Percentiles rank a stretch among this genome's conserved stretches.
Conservation (phyloP, 257 asterid genomes). For the Perilla frutescens region DNA sequence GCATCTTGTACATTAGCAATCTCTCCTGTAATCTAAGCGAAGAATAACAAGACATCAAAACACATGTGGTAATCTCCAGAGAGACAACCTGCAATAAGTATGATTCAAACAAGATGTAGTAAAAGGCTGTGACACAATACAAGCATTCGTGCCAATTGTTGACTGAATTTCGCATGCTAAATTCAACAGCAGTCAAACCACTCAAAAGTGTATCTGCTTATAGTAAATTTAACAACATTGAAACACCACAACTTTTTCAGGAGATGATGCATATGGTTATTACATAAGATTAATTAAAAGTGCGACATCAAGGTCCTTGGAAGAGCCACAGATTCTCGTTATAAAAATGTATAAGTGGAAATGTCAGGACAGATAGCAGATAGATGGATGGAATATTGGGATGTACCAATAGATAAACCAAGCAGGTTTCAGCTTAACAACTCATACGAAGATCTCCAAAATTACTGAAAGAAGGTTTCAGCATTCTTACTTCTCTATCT, state of each 20-base stretch:
- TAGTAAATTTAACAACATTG: neutral
- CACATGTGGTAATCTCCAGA: neutral
- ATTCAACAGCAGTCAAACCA: too few species aligned
- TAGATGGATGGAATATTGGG: neutral
- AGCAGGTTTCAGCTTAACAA: conserved; percentile 7
- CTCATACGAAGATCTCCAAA: neutral
- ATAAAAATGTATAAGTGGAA: neutral
- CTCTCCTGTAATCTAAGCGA: conserved; percentile 73
- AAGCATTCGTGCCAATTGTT: too few species aligned
- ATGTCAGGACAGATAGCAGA: conserved; percentile 6
- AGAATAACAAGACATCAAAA: conserved; percentile 16
- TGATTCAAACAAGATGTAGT: neutral
- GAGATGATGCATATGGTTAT: neutral
- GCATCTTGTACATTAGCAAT: conserved; percentile 66
- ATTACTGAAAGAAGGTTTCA: neutral
- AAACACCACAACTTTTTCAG: conserved; percentile 3
- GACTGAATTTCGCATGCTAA: too few species aligned
- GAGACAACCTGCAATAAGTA: conserved; percentile 13
- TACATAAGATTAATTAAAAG: neutral
- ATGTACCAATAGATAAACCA: conserved; percentile 4
- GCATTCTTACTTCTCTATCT: neutral
- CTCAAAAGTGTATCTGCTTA: too few species aligned
- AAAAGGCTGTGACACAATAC: too few species aligned
- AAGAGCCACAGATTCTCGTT: neutral
- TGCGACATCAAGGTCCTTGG: neutral